These are phyloP conservation scores for Bipolaris bicolor DNA, from an alignment of 2,329 filamentous ascomycete species.

Conservation along the genomic window DNA sequence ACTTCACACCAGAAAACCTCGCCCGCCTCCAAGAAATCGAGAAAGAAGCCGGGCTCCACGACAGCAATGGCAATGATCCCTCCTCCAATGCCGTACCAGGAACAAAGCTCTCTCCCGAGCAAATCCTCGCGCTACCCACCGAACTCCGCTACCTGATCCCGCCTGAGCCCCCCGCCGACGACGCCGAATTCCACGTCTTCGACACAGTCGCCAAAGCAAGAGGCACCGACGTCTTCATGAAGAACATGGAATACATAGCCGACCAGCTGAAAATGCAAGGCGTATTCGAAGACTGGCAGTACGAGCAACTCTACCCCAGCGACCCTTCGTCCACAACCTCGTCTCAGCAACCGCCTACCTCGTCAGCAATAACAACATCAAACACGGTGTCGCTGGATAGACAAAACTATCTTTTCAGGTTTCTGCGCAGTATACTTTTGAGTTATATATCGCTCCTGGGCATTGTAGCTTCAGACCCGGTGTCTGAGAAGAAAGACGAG, in stretches of 20 bases:
- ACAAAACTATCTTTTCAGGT: constrained; percentile 70
- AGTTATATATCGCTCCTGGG: constrained; percentile 88
- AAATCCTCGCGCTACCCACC: constrained; percentile 63
- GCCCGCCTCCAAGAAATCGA: constrained; percentile 62
- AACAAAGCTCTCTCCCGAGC: constrained; percentile 27
- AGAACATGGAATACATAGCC: constrained; percentile 35
- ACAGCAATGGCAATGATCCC: constrained; percentile 16
- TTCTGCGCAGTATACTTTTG: constrained; percentile 83
- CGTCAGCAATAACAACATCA: constrained; percentile 41
- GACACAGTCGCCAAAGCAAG: constrained; percentile 63
- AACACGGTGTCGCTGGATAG: constrained; percentile 58
- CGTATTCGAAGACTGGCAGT: constrained; percentile 71
- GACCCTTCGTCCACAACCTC: constrained; percentile 33
- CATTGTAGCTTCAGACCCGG: constrained; percentile 69
- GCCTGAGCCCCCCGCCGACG: constrained; percentile 72
- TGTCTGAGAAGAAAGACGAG: constrained; percentile 66
- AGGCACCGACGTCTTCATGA: constrained; percentile 33
- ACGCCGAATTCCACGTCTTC: constrained; percentile 74
- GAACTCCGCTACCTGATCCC: constrained; percentile 82
- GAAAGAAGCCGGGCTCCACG: constrained; percentile 35
- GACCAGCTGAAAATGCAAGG: constrained; percentile 41
- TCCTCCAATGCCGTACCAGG: neutral
- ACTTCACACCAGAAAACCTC: constrained; percentile 80
- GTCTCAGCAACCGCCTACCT: neutral
- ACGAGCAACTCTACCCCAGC: constrained; percentile 70